Evolutionary conservation across 495 filamentous ascomycete genomes (phyloP), one percentile per base, ranked within the genome.

Genomic region (Apodospora peruviana): DNA sequence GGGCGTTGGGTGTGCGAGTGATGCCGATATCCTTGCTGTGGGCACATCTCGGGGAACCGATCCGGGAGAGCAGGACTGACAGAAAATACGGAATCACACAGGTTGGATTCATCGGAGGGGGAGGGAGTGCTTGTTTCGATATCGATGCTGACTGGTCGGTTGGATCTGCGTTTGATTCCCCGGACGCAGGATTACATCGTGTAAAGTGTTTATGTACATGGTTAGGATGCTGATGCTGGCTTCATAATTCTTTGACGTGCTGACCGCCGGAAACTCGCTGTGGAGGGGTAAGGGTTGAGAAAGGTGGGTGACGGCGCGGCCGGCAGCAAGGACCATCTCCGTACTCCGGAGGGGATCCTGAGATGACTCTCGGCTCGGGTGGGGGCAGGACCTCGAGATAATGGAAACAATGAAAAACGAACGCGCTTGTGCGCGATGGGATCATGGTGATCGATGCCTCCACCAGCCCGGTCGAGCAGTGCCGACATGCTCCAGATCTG

Each of bases 161-260:
- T 22, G 39, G 39, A 41, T 41, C 39, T 41, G 39, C 39, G 39
- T 41, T 41, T 41, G 39, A 41, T 41, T 41, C 19, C 19, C 39
- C 39, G 21, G 23, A 3, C 21, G 39, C 19, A 41, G 19, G 10
- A 23, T 24, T 32, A n/a, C 14, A 32, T 32, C 14, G 27, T 32
- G 27, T n/a, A n/a, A n/a, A n/a, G n/a, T n/a, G n/a, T n/a, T n/a
- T n/a, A n/a, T n/a, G n/a, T n/a, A n/a, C n/a, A n/a, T n/a, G n/a
- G n/a, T n/a, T n/a, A n/a, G n/a, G 7, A 14, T 32, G 27, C 7
- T 32, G 27, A 32, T 32, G 14, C 7, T 32, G 27, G 27, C n/a
- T n/a, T n/a, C n/a, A n/a, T n/a, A 32, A 7, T 32, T 32, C 27
- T 7, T 14, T 32, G 7, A 7, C 27, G 27, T 14, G 7, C 27